phyloP scores from a whole-genome alignment of 805 yeast species.

The Candida silvicultrix region DNA sequence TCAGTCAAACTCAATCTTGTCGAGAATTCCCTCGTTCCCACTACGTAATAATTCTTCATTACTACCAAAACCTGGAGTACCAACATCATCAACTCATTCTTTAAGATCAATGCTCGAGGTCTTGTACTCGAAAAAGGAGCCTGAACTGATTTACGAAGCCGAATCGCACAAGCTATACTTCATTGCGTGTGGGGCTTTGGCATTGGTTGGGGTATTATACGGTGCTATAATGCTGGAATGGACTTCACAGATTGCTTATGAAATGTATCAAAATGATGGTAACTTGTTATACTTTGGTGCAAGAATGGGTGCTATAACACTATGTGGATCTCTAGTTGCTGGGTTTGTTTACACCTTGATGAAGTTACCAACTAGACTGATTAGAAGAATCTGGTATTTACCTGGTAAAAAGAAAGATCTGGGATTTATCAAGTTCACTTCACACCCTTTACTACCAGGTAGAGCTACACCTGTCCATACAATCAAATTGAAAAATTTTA shows the following conservation, averaged over 20 bases:
- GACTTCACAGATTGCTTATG: conserved; percentile 44
- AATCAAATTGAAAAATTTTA: conserved; percentile 49
- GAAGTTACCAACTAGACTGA: conserved; percentile 60
- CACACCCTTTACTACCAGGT: conserved; percentile 74
- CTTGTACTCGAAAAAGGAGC: conserved; percentile 46
- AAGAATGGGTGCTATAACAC: conserved; percentile 32
- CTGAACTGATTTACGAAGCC: conserved; percentile 75
- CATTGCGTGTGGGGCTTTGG: conserved; percentile 60
- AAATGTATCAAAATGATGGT: conserved; percentile 46
- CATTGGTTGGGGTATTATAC: conserved; percentile 63
- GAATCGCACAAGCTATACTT: conserved; percentile 80
- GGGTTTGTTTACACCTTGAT: conserved; percentile 27
- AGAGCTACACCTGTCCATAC: conserved; percentile 66
- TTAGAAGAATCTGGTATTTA: conserved; percentile 71
- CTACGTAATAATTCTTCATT: conserved; percentile 64
- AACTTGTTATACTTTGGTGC: conserved; percentile 28
- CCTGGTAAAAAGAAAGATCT: conserved; percentile 43
- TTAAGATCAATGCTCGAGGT: conserved; percentile 58
- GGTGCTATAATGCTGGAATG: conserved; percentile 55
- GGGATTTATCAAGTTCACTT: conserved; percentile 49
- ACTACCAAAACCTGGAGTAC: conserved; percentile 72
- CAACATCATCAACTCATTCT: conserved; percentile 53
- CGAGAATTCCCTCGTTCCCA: conserved; percentile 63
- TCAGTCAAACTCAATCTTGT: conserved; percentile 36
- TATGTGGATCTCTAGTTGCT: conserved; percentile 28